Evolutionary conservation across 2,329 filamentous ascomycete species (phyloP).

Genomic region (Botryotinia narcissicola): DNA sequence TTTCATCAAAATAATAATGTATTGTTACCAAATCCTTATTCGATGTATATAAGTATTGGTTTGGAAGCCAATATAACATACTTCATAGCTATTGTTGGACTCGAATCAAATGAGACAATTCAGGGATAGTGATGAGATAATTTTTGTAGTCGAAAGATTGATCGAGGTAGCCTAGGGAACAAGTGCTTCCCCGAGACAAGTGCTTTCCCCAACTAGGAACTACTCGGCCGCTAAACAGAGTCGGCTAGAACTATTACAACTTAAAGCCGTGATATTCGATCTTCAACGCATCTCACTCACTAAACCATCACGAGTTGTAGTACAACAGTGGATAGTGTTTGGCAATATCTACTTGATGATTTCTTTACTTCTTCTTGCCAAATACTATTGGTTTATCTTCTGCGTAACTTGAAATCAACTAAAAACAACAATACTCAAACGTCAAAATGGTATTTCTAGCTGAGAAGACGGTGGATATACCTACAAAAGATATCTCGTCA

Average conservation of each 20-base stretch:
- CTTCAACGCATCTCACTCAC: neutral
- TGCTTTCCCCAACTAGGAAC: neutral
- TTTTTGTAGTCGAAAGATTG: neutral
- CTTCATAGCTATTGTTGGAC: neutral
- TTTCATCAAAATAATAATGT: neutral
- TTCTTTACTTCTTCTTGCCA: neutral
- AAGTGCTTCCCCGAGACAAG: neutral
- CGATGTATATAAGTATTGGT: neutral
- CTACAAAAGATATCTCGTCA: constrained; percentile 31
- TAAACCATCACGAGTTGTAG: neutral
- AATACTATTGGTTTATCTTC: neutral
- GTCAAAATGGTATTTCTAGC: constrained; percentile 18
- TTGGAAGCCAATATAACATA: neutral
- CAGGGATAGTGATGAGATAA: neutral
- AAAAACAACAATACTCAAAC: neutral
- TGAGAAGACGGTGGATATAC: constrained; percentile 20
- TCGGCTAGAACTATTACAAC: neutral
- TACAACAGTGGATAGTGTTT: neutral
- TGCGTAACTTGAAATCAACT: neutral
- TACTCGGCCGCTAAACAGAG: neutral
- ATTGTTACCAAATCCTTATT: neutral
- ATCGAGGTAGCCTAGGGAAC: neutral
- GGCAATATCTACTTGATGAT: neutral
- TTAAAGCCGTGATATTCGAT: neutral
- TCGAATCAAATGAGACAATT: neutral